A percentile compares a stretch with the other conserved stretches of the same genome.
These are phyloP conservation scores for Dictyostelium purpureum DNA, from an alignment of 78 protist genomes.

Conservation along the genomic window DNA sequence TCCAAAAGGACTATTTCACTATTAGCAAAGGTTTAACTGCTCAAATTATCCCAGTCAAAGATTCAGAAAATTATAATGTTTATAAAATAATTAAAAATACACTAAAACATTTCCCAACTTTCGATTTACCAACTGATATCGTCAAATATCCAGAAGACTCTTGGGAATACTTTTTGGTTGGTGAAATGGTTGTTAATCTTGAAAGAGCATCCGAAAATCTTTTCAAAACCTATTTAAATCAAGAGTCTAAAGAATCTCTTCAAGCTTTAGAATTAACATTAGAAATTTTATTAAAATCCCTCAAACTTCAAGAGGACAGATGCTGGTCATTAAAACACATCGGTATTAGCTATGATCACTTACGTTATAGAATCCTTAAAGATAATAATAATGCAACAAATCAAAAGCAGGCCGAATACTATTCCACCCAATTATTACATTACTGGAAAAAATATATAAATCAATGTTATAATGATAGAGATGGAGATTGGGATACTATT, in stretches of 20 bases:
- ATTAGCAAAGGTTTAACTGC: constrained; percentile 6
- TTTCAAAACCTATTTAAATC: neutral
- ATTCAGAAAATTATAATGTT: neutral
- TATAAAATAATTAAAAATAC: neutral
- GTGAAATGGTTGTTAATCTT: neutral
- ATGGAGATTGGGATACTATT: constrained; percentile 11
- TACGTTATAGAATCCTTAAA: constrained; percentile 7
- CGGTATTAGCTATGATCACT: constrained; percentile 44
- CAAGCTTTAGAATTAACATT: constrained; percentile 3
- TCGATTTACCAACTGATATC: constrained; percentile 35
- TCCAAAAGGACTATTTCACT: constrained; percentile 10
- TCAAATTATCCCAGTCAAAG: neutral
- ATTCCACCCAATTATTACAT: neutral
- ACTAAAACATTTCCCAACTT: neutral
- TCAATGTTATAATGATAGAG: neutral
- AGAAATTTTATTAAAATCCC: neutral
- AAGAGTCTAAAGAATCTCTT: neutral
- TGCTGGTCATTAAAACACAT: constrained; percentile 67
- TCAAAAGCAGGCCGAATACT: neutral
- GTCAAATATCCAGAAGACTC: constrained; percentile 55
- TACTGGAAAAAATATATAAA: constrained; percentile 11
- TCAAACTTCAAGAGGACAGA: neutral
- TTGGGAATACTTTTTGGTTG: constrained; percentile 51
- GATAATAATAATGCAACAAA: neutral
- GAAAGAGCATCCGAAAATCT: constrained; percentile 33